Conservation (phyloP, 768 basidiomycete species). For the Phaeolepiota aurea region DNA sequence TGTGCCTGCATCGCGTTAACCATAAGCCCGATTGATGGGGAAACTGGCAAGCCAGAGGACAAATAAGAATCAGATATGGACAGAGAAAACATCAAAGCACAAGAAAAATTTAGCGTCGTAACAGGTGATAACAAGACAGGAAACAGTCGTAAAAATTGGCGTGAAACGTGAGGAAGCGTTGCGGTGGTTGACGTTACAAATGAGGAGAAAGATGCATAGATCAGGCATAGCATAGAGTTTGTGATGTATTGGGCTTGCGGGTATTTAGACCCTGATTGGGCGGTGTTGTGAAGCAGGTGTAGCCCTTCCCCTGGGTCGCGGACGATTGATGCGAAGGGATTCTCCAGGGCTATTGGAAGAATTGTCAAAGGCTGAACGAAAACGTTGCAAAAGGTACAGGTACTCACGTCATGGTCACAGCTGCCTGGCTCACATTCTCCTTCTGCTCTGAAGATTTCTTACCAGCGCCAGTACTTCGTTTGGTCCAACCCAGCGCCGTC, state of each 20-base stretch:
- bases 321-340: slow-evolving; percentile 37
- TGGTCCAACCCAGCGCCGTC: slow-evolving; percentile 55
- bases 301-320: slow-evolving; percentile 40
- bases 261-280: slow-evolving; percentile 25
- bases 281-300: slow-evolving; percentile 32
- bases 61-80: background rate
- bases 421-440: slow-evolving; percentile 39
- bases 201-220: background rate
- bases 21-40: too few relatives aligned
- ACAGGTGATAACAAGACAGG: background rate
- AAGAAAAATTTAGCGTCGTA: too few relatives aligned
- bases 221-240: background rate
- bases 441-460: slow-evolving; percentile 46
- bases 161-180: background rate
- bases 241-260: background rate
- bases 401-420: slow-evolving; percentile 51
- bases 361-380: background rate
- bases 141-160: background rate
- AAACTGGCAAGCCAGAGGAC: background rate
- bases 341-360: slow-evolving; percentile 31
- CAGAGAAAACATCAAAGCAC: background rate
- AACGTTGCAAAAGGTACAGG: slow-evolving; percentile 1
- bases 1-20: too few relatives aligned
- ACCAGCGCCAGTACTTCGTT: slow-evolving; percentile 40
- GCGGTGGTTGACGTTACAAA: background rate